Evolutionary conservation across 2,329 filamentous ascomycete genomes (phyloP), one percentile per base, ranked within the genome.

Genomic region (Aspergillus calidoustus): DNA sequence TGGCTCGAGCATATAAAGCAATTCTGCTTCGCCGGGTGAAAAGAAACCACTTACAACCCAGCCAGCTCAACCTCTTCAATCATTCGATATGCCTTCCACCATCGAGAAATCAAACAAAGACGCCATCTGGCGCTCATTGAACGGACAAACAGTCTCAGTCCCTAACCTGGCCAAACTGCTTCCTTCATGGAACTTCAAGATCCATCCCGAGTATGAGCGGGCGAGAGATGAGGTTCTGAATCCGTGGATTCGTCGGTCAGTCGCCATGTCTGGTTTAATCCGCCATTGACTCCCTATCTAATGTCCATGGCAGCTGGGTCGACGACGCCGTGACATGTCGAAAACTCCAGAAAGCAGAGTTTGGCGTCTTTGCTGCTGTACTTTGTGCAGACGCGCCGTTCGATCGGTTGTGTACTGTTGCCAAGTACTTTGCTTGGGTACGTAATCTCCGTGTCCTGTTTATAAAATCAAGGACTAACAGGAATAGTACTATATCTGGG

Each of bases 181-280:
- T 34, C 59, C 62, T 11, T 49, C 61, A 7, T 62, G 56, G 56
- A 49, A 53, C 6, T 28, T 53, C 13, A 8, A 15, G 1, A 34
- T 62, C 13, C 53, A 64, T 22, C 59, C 55, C 4, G 56, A 62
- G 15, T 62, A 62, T 56, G 41, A 38, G 19, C 56, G 56, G 50
- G 44, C 43, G 2, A 52, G 62, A 7, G 56, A 64, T n/a, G 48
- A 64, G 31, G 19, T 59, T 5, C 48, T 62, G 5, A 53, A 62
- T 31, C 59, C 62, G 8, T 64, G 59, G 62, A 57, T 64, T 25
- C 31, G 57, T 41, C 59, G 55, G 62, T 61, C 13, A 38, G 17
- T 25, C 19, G 5, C 23, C 23, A 3, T 48, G 5, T 11, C 23
- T 6, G 7, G 25, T 5, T 13, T 28, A 2, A 17, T 43, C 11